Base-by-base conservation (phyloP, 2,329 filamentous ascomycete genomes). In the Cladosporium cucumerinum region DNA sequence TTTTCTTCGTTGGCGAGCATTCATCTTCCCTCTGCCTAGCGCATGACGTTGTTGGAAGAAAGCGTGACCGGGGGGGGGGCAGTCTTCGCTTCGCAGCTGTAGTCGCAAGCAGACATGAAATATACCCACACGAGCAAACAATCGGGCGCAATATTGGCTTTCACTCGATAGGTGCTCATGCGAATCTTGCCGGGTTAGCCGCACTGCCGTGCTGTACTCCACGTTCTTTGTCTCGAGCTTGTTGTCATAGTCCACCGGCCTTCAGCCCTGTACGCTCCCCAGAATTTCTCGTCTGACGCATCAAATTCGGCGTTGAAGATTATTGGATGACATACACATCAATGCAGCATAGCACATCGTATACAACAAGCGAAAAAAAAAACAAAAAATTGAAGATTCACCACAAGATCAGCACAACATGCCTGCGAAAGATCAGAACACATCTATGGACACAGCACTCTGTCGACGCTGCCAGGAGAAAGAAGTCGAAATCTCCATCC, bases 391-490 rank as follows among this genome's bases (percentile, higher is more conserved):
- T 10, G 1, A 18, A 34, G 11, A 46, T 58, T 34, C 1, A 46
- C 21, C 32, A 25, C 48, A 57, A 18, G 10, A 54, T 30, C 30
- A 14, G 51, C 51, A n/a, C 26, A 39, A 28, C 4, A 52, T 51
- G 59, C 25, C 32, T 34, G 32, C 26, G 21, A 54, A 62, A 18
- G 43, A 18, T 1, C 18, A 21, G 43, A 26, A 57, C 21, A 30
- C 65, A 36, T 63, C 69, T 26, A 48, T 72, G 46, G 67, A 74
- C 65, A 61, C 64, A 23, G 62, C 48, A 52, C 74, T 78, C 59
- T 90, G 87, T 72, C 78, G 81, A 69, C 82, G 87, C 68, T 90
- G 87, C 75, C 82, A 81, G 54, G 76, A 80, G 49, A 76, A 77
- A 30, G 78, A 82, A 30, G 79, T 84, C 5, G 78, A 79, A 8